phyloP scores from a whole-genome alignment of 2,329 filamentous ascomycete genomes.

The Colletotrichum graminicola region DNA sequence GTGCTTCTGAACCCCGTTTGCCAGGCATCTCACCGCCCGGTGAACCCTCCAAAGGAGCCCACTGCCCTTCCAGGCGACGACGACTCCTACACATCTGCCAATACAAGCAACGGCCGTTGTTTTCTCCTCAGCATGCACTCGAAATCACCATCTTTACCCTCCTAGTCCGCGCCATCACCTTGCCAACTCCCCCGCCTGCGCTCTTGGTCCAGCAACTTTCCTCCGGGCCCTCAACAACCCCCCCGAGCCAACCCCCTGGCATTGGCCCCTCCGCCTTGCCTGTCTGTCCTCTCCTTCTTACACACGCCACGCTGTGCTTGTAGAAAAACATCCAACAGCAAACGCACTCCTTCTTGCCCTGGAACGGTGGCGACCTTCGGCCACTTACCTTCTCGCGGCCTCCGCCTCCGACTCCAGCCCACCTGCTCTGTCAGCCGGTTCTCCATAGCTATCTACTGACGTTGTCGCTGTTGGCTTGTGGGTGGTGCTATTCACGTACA shows the following conservation, averaged over 20 bases:
- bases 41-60: conserved; percentile 28
- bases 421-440: conserved; percentile 34
- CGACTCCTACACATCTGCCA: conserved; percentile 40
- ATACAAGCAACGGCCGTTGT: conserved; percentile 33
- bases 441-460: conserved; percentile 21
- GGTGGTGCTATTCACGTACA: conserved; percentile 28
- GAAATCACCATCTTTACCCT: conserved; percentile 27
- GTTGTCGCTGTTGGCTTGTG: conserved; percentile 23
- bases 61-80: conserved; percentile 17
- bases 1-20: conserved; percentile 7
- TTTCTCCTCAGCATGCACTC: conserved; percentile 39
- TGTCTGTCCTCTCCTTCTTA: not conserved
- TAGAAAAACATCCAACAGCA: conserved; percentile 13
- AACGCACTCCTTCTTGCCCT: conserved; percentile 18
- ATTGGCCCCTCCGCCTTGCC: conserved; percentile 20
- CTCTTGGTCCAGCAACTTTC: conserved; percentile 5
- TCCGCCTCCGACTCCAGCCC: conserved; percentile 30
- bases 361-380: conserved; percentile 35
- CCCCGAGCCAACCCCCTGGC: conserved; percentile 22
- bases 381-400: conserved; percentile 17
- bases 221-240: conserved; percentile 6
- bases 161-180: conserved; percentile 27
- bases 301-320: conserved; percentile 31
- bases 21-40: conserved; percentile 35
- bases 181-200: not conserved